Percentiles rank a stretch among this genome's conserved stretches.
phyloP scores from a whole-genome alignment of 306 rosid genomes.

The Dalbergia cochinchinensis region DNA sequence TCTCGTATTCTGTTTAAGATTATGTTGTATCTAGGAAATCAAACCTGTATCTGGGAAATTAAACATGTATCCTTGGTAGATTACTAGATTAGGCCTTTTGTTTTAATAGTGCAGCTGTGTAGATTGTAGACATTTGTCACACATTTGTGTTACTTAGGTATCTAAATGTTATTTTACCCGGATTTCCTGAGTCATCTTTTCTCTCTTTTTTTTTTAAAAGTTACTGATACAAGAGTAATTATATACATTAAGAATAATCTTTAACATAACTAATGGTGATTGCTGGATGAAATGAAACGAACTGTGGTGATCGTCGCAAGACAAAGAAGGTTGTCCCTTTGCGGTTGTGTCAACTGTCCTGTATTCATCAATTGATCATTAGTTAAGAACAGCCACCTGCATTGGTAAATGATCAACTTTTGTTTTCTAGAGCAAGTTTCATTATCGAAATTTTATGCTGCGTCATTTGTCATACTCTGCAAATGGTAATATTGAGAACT shows the following conservation, averaged over 20 bases:
- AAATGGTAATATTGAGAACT: neutral
- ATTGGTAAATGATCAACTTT: neutral
- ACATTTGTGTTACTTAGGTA: constrained; percentile 35
- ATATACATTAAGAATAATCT: too few relatives aligned
- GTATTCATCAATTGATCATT: neutral
- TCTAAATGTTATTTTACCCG: neutral
- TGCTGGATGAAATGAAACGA: too few relatives aligned
- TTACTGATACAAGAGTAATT: too few relatives aligned
- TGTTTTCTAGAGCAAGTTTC: too few relatives aligned
- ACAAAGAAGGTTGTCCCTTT: neutral
- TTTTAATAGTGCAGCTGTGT: constrained; percentile 45
- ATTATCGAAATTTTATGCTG: too few relatives aligned
- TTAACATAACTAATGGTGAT: too few relatives aligned
- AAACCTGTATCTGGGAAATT: constrained; percentile 43
- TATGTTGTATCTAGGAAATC: constrained; percentile 51
- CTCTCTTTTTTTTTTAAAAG: neutral
- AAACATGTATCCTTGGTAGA: constrained; percentile 48
- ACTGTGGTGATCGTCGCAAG: too few relatives aligned
- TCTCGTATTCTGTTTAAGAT: constrained; percentile 44
- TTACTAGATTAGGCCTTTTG: constrained; percentile 49
- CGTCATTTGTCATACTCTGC: neutral
- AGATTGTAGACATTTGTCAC: constrained; percentile 47
- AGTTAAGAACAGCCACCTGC: neutral
- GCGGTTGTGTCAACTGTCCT: neutral
- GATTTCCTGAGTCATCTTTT: neutral